These are phyloP conservation scores for Wolfiporia cocos DNA, from an alignment of 1,284 basidiomycete species.

Conservation along the genomic window DNA sequence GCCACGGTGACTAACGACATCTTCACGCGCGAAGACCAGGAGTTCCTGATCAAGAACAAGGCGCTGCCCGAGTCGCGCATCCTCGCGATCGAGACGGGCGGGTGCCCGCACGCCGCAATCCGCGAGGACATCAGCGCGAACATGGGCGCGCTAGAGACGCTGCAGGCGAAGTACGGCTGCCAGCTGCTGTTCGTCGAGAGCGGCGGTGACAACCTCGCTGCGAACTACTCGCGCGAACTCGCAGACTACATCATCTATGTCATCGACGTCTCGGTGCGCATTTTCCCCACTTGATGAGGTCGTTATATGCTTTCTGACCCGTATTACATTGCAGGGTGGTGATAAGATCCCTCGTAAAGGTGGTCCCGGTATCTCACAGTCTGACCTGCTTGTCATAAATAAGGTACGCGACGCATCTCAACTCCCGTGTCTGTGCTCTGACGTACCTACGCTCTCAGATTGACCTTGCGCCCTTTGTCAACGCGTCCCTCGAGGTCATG, in stretches of 20 bases:
- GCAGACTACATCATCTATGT: constrained; percentile 98
- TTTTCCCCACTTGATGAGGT: neutral
- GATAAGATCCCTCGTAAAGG: constrained; percentile 99
- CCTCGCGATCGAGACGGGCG: constrained; percentile 94
- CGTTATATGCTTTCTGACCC: neutral
- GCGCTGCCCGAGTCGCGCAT: constrained; percentile 86
- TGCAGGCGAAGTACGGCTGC: constrained; percentile 87
- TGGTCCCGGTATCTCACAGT: constrained; percentile 94
- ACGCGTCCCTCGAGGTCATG: constrained; percentile 94
- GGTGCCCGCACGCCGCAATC: constrained; percentile 94
- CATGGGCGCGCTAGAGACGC: constrained; percentile 88
- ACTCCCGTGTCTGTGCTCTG: no score
- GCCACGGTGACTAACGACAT: constrained; percentile 96
- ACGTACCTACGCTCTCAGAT: constrained; percentile 42
- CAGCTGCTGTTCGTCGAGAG: constrained; percentile 91
- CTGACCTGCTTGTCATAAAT: constrained; percentile 93
- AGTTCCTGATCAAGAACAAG: constrained; percentile 91
- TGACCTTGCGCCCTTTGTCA: constrained; percentile 90
- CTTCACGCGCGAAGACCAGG: constrained; percentile 96
- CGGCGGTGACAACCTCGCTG: constrained; percentile 94
- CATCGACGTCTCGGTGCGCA: constrained; percentile 68
- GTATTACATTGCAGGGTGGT: constrained; percentile 56
- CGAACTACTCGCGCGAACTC: constrained; percentile 93
- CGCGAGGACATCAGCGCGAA: constrained; percentile 98
- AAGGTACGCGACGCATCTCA: constrained; percentile 49